Conservation (phyloP, 192 early-diverging fungal genomes). For the Paraglomus occultum region DNA sequence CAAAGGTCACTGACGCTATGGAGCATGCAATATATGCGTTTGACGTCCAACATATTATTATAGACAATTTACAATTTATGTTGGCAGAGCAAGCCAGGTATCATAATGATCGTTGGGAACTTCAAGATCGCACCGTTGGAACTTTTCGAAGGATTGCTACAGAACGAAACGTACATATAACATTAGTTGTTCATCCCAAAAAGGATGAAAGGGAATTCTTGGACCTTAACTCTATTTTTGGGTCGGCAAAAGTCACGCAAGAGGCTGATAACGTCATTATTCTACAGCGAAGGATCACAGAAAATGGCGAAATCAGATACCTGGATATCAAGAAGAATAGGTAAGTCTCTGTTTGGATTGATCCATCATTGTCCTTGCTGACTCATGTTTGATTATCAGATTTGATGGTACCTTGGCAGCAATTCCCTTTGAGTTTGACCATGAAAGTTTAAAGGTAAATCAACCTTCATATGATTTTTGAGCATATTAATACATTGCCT, state of each 20-base stretch:
- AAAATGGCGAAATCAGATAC: conserved; percentile 38
- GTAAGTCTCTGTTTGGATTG: conserved; percentile 16
- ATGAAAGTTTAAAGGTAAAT: conserved; percentile 30
- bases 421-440: conserved; percentile 44
- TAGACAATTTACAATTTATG: conserved; percentile 80
- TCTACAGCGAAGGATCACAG: conserved; percentile 48
- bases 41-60: conserved; percentile 68
- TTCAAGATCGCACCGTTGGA: conserved; percentile 65
- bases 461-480: no score
- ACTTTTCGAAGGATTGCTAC: conserved; percentile 67
- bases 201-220: conserved; percentile 56
- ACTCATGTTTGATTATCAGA: conserved; percentile 25
- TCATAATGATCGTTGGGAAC: conserved; percentile 60
- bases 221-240: conserved; percentile 71
- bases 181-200: conserved; percentile 69
- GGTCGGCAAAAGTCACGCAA: conserved; percentile 72
- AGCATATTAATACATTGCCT: no score
- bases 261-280: conserved; percentile 77
- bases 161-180: conserved; percentile 65
- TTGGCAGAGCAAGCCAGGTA: conserved; percentile 59
- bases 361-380: background rate
- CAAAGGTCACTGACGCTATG: conserved; percentile 63
- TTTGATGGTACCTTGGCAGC: conserved; percentile 67
- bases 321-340: conserved; percentile 68
- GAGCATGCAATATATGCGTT: conserved; percentile 66